A percentile compares a stretch with the other conserved stretches of the same genome.
Conservation (phyloP, 2,329 filamentous ascomycete species). For the Penicillium sp. region DNA sequence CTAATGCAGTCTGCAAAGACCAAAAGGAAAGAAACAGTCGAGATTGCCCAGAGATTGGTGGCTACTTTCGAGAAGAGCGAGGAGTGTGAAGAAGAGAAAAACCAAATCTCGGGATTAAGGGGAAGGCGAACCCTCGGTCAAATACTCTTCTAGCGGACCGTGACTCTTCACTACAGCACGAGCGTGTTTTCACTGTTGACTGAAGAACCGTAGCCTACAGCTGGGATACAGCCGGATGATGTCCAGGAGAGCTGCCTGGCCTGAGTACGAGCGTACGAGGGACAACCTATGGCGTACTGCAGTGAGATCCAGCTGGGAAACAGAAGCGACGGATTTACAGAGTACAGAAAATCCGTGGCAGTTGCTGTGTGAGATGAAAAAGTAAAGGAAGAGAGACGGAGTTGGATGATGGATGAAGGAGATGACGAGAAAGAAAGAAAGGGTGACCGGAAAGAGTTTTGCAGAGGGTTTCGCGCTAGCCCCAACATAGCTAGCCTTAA, state of each 20-base stretch:
- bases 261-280: conserved; percentile 37
- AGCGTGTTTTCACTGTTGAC: conserved; percentile 33
- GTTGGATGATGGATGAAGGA: conserved; percentile 8
- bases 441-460: conserved; percentile 3
- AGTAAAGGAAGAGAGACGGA: conserved; percentile 5
- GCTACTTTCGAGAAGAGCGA: conserved; percentile 6
- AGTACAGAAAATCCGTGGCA: conserved; percentile 21
- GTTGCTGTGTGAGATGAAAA: conserved; percentile 8
- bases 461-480: conserved; percentile 6
- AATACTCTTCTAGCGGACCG: conserved; percentile 25
- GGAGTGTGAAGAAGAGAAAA: background rate
- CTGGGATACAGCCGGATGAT: conserved; percentile 36
- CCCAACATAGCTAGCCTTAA: background rate
- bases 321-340: conserved; percentile 26
- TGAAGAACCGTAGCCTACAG: conserved; percentile 38
- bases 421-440: conserved; percentile 4
- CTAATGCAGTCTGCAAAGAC: too few relatives aligned
- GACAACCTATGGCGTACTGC: conserved; percentile 31
- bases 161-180: conserved; percentile 41
- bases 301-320: conserved; percentile 16
- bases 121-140: background rate
- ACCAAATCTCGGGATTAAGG: background rate
- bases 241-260: conserved; percentile 27
- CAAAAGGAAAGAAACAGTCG: too few relatives aligned
- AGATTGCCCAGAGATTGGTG: too few relatives aligned